Evolutionary conservation across 2,329 filamentous ascomycete species (phyloP).

Genomic region (Fusarium piperis): DNA sequence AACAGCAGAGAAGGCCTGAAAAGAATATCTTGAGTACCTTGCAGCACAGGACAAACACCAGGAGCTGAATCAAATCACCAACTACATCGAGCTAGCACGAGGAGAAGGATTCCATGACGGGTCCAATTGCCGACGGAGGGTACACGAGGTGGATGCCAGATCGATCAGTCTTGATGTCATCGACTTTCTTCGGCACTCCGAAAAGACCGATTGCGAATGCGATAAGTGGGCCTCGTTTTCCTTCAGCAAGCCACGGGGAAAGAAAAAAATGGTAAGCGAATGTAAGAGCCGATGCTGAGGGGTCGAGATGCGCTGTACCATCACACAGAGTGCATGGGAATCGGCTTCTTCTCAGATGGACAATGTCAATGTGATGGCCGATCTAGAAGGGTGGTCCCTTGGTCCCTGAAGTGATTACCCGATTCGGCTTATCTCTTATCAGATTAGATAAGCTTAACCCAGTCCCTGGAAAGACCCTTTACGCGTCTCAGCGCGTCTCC

Average conservation of each 20-base stretch:
- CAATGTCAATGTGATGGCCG: background rate
- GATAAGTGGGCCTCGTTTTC: background rate
- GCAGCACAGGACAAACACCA: background rate
- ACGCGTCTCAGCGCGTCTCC: slow-evolving; percentile 41
- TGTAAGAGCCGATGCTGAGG: background rate
- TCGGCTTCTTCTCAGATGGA: background rate
- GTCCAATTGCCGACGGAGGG: background rate
- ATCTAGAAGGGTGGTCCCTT: background rate
- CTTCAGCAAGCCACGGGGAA: background rate
- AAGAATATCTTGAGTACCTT: background rate
- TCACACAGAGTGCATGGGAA: background rate
- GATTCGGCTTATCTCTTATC: background rate
- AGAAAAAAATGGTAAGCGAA: background rate
- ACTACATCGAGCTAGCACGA: background rate
- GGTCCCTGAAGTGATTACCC: background rate
- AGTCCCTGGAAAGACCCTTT: slow-evolving; percentile 3
- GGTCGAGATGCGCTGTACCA: background rate
- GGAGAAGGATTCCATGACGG: background rate
- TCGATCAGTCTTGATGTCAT: slow-evolving; percentile 33
- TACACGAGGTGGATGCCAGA: background rate
- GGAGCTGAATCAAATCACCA: background rate
- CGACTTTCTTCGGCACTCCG: slow-evolving; percentile 6
- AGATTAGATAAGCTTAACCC: slow-evolving; percentile 24
- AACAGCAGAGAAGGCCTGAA: background rate
- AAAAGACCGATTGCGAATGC: slow-evolving; percentile 1